Evolutionary conservation across 805 yeast species (phyloP).

Genomic region (Yarrowia sp.): DNA sequence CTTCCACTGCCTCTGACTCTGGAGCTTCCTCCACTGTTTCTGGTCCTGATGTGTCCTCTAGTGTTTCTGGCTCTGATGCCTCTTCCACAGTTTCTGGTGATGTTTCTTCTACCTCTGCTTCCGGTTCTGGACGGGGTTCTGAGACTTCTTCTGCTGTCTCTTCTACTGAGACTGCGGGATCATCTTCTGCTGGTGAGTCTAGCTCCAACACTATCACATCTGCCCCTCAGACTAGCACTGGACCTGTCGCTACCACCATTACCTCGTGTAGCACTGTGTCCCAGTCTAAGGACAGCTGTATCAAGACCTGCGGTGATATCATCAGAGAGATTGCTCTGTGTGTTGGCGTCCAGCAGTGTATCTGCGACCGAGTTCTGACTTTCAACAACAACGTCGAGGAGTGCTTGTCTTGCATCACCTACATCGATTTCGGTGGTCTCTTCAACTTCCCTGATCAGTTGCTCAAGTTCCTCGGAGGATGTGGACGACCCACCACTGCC

Average conservation of each 20-base stretch:
- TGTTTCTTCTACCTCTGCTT: too few species aligned
- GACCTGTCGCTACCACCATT: conserved; percentile 10
- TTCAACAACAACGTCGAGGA: conserved; percentile 10
- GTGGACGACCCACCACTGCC: conserved; percentile 22
- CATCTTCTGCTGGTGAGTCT: not conserved
- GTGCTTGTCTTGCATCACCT: conserved; percentile 9
- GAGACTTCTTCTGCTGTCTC: too few species aligned
- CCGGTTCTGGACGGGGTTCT: too few species aligned
- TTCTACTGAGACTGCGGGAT: too few species aligned
- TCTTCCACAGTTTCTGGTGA: too few species aligned
- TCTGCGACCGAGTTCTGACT: conserved; percentile 4
- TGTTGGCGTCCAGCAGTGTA: conserved; percentile 13
- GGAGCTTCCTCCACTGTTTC: not conserved
- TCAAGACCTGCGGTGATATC: conserved; percentile 12
- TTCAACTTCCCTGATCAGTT: conserved; percentile 7
- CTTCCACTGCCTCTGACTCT: not conserved
- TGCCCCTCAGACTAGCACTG: not conserved
- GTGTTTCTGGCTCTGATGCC: not conserved
- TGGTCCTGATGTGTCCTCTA: not conserved
- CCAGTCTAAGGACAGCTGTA: conserved; percentile 2
- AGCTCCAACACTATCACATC: conserved; percentile 8
- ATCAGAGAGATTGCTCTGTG: conserved; percentile 24
- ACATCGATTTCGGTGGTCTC: conserved; percentile 11
- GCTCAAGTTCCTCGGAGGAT: conserved; percentile 1
- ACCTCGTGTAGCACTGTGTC: conserved; percentile 6